phyloP scores from a whole-genome alignment of 1,284 basidiomycete species.

The Apiotrichum montevideense region DNA sequence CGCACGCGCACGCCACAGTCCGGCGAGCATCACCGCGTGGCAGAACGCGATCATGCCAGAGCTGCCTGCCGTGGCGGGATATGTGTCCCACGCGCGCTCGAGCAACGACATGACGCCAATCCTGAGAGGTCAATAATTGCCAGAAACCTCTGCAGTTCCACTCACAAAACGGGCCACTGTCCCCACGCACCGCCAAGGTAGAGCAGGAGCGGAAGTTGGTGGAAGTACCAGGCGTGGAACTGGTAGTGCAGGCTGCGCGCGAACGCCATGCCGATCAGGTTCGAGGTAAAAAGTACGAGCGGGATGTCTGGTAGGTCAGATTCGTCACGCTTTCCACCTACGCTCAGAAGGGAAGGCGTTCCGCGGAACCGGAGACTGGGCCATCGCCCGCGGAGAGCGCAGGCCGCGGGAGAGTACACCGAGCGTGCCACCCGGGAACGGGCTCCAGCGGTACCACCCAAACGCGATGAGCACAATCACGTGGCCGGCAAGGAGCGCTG shows the following conservation, averaged over 20 bases:
- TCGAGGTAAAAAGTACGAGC: slow-evolving; percentile 80
- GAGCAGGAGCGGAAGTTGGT: slow-evolving; percentile 79
- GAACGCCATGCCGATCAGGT: slow-evolving; percentile 84
- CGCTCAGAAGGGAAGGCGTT: slow-evolving; percentile 21
- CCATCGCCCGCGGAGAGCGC: slow-evolving; percentile 18
- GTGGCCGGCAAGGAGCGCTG: slow-evolving; percentile 63
- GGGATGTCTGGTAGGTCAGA: slow-evolving; percentile 60
- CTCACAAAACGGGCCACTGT: slow-evolving; percentile 22
- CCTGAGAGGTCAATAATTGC: slow-evolving; percentile 49
- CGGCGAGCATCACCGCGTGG: slow-evolving; percentile 58
- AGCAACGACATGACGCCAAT: slow-evolving; percentile 58
- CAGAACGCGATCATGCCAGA: slow-evolving; percentile 59
- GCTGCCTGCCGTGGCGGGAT: slow-evolving; percentile 68
- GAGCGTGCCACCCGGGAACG: slow-evolving; percentile 57
- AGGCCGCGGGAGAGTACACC: slow-evolving; percentile 57
- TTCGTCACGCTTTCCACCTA: slow-evolving; percentile 9
- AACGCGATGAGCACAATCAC: slow-evolving; percentile 58
- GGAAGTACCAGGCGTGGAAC: slow-evolving; percentile 97
- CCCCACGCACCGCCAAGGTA: slow-evolving; percentile 30
- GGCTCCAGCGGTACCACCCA: slow-evolving; percentile 67
- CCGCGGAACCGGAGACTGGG: slow-evolving; percentile 10
- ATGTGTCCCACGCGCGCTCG: slow-evolving; percentile 84
- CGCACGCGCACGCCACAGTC: slow-evolving; percentile 44
- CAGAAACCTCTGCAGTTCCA: not conserved
- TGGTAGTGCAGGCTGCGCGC: slow-evolving; percentile 97